Conservation (phyloP, 2,329 filamentous ascomycete genomes). For the Penicillium sp. region DNA sequence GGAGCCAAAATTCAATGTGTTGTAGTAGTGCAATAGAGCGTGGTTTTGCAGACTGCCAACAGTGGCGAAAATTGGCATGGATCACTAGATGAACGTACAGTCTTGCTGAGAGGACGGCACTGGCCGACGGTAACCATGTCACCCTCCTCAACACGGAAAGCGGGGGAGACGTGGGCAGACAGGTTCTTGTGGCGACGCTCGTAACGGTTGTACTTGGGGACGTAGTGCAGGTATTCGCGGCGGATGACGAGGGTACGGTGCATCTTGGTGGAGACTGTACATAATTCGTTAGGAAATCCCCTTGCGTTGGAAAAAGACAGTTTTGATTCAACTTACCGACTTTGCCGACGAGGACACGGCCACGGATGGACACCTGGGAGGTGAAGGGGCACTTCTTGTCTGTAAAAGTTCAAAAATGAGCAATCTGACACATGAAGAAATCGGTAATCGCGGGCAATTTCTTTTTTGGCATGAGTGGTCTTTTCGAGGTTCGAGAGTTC, state of each 20-base stretch:
- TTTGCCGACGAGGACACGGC: conserved; percentile 98
- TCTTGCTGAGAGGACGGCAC: conserved; percentile 99
- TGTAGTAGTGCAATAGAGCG: neutral
- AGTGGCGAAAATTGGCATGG: neutral
- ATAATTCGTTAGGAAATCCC: neutral
- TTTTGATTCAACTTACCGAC: conserved; percentile 49
- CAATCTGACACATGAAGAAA: conserved; percentile 7
- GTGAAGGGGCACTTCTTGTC: conserved; percentile 99
- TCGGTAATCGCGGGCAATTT: neutral
- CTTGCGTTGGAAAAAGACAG: neutral
- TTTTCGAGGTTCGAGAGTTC: conserved; percentile 10
- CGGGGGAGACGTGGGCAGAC: conserved; percentile 95
- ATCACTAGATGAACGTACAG: conserved; percentile 65
- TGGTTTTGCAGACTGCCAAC: neutral
- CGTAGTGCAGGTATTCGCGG: conserved; percentile 99
- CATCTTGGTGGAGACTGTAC: conserved; percentile 94
- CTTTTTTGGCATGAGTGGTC: conserved; percentile 13
- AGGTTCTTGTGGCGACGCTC: conserved; percentile 99
- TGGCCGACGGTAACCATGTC: conserved; percentile 99
- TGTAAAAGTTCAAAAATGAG: conserved; percentile 45
- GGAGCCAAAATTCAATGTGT: neutral
- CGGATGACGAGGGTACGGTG: conserved; percentile 99
- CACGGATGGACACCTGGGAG: conserved; percentile 97
- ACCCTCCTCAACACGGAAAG: conserved; percentile 99
- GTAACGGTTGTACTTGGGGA: conserved; percentile 99